phyloP scores from a whole-genome alignment of 768 basidiomycete genomes.

The Kondoa malvinella region DNA sequence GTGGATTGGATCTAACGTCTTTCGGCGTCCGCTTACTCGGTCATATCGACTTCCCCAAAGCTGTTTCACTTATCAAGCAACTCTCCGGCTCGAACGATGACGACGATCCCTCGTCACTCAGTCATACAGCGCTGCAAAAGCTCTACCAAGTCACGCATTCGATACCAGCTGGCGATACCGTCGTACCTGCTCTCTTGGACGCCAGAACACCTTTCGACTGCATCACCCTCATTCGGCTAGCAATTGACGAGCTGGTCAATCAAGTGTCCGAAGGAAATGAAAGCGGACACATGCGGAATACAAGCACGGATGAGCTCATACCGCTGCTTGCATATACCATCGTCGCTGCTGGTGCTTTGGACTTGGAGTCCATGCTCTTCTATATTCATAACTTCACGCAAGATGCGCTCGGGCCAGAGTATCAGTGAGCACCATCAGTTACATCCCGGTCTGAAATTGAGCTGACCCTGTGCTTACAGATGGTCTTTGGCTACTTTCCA shows the following conservation, averaged over 20 bases:
- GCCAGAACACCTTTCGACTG: conserved; percentile 19
- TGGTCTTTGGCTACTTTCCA: conserved; percentile 24
- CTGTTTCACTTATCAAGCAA: conserved; percentile 3
- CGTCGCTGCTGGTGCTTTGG: conserved; percentile 9
- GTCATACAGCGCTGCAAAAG: conserved; percentile 4
- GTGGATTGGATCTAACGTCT: conserved; percentile 3
- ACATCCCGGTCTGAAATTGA: background rate
- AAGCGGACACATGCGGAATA: background rate
- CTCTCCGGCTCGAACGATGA: conserved; percentile 7
- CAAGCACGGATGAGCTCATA: conserved; percentile 20
- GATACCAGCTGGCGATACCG: conserved; percentile 6
- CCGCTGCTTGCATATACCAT: conserved; percentile 19
- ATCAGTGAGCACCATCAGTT: conserved; percentile 9
- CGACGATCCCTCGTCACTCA: background rate
- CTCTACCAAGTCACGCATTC: conserved; percentile 10
- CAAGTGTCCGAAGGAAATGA: conserved; percentile 6
- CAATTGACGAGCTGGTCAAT: conserved; percentile 19
- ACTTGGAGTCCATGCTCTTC: conserved; percentile 16
- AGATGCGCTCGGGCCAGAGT: conserved; percentile 7
- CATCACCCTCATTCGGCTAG: conserved; percentile 7
- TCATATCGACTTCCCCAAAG: background rate
- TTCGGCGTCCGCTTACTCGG: conserved; percentile 13
- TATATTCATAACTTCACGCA: conserved; percentile 15
- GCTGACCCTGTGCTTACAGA: background rate
- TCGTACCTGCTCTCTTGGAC: conserved; percentile 11